Conservation (phyloP, 805 yeast genomes). For the Starmera pachycereana region DNA sequence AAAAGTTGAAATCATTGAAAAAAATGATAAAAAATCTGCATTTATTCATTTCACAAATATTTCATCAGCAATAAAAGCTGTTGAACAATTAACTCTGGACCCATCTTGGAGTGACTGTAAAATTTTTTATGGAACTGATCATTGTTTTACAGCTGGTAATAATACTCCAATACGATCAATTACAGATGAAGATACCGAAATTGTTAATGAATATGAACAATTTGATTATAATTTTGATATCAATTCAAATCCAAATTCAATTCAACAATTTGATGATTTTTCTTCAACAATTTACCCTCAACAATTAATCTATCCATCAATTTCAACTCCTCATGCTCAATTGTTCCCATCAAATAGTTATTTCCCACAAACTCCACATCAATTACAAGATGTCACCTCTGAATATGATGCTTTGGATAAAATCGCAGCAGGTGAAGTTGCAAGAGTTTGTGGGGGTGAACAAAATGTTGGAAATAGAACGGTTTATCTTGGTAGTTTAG, state of each 20-base stretch:
- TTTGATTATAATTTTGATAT: constrained; percentile 15
- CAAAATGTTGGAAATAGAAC: constrained; percentile 68
- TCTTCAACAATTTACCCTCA: background rate
- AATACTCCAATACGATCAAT: constrained; percentile 6
- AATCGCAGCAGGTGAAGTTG: constrained; percentile 88
- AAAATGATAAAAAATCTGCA: constrained; percentile 57
- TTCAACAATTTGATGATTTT: constrained; percentile 42
- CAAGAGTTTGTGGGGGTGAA: constrained; percentile 82
- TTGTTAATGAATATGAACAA: constrained; percentile 1
- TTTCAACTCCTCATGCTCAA: background rate
- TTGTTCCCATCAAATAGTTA: too few relatives aligned
- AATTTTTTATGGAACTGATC: constrained; percentile 85
- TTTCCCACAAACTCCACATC: background rate
- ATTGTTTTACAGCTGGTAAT: constrained; percentile 47
- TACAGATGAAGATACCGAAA: constrained; percentile 8
- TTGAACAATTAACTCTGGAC: constrained; percentile 58
- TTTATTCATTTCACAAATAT: constrained; percentile 85
- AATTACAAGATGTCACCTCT: constrained; percentile 2
- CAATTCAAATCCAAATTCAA: constrained; percentile 35
- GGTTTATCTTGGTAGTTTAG: constrained; percentile 57
- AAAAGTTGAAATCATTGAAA: constrained; percentile 50
- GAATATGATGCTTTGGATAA: constrained; percentile 48
- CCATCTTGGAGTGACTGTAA: constrained; percentile 64
- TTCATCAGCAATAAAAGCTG: constrained; percentile 76
- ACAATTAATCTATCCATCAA: background rate